Base-by-base conservation (phyloP, 441 rosid genomes). In the Rhodomyrtus psidioides region DNA sequence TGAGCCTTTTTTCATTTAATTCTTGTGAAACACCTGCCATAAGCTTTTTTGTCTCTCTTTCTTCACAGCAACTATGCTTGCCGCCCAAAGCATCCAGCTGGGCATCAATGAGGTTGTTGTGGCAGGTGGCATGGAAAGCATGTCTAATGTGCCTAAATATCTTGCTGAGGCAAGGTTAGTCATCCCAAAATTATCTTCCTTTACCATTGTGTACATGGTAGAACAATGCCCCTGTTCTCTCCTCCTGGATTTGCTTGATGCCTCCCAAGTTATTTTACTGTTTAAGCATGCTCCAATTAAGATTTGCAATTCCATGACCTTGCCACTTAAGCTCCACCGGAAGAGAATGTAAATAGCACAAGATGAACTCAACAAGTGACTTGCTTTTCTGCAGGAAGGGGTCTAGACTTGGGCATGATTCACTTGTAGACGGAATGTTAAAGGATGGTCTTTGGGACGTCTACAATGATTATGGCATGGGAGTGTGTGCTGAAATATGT, bases 371-470 rank as follows among this genome's bases (percentile, higher is more conserved):
- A 0, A 70, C 79, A 6, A 39, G 12, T 10, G 79, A 42, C n/a
- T 70, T 39, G 79, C 49, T 39, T 39, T 39, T 70, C n/a, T 70
- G 91, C 92, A 95, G 98, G 92, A 97, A 95, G 91, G 99, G 99
- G 56, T 97, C 99, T 87, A 97, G 99, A 44, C 91, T 96, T 86
- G 99, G 99, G 85, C 98, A 97, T 91, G 99, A 97, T 91, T 88
- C 97, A 59, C 88, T 97, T 76, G 95, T 97, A 23, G 99, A 97
- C 90, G 99, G 99, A 87, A 94, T 97, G 99, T 83, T 97, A 70
- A 96, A 97, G 89, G 99, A 97, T 91, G 99, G 99, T 65, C 87
- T 97, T 82, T 97, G 99, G 99, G 99, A 97, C 93, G 98, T 96
- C 56, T 96, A 95, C 85, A 95, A 93, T 55, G 97, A 96, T 88